Evolutionary conservation across 2,329 filamentous ascomycete genomes (phyloP), one percentile per base, ranked within the genome.

Genomic region (Dendryphion nanum): DNA sequence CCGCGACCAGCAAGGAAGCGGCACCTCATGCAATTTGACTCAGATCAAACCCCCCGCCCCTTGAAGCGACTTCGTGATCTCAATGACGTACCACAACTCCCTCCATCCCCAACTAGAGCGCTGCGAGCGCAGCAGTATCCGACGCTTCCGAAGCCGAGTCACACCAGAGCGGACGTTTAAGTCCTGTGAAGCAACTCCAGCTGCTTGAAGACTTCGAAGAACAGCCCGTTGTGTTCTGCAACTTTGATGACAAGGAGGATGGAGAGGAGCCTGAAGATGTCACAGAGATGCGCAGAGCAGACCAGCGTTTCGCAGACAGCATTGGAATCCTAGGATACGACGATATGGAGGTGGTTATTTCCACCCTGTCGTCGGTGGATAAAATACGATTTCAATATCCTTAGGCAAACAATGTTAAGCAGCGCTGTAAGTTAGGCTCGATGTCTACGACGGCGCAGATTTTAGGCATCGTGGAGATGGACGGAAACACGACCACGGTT

Each of bases 241-340:
- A 47, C 33, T 48, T 46, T 26, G 45, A 41, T 38, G 35, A 47
- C 26, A 24, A 24, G 14, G 34, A 39, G 39, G 38, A 45, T 20
- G 33, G 33, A 18, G 29, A 38, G 29, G 45, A 46, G 33, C 35
- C 35, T 5, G 35, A 37, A 28, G 48, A 44, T 33, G 48, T 48
- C 13, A 37, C 38, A 15, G 29, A 30, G 18, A 53, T 53, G 45
- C 45, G 44, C 33, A 45, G 14, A 35, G 43, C 43, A 18, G 34
- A 30, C 21, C 39, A 51, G 40, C 33, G 32, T 6, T 41, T 50
- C 36, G 46, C 42, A 35, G 50, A 49, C 18, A 37, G 48, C 21
- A 20, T 48, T 40, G 45, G 44, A 37, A 47, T 51, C 33, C 30
- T 50, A 13, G 38, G 39, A 32, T 49, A 49, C 28, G 30, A 43